These are phyloP conservation scores for Moricandia moricandioides DNA, from an alignment of 345 rosid species.

Conservation along the genomic window DNA sequence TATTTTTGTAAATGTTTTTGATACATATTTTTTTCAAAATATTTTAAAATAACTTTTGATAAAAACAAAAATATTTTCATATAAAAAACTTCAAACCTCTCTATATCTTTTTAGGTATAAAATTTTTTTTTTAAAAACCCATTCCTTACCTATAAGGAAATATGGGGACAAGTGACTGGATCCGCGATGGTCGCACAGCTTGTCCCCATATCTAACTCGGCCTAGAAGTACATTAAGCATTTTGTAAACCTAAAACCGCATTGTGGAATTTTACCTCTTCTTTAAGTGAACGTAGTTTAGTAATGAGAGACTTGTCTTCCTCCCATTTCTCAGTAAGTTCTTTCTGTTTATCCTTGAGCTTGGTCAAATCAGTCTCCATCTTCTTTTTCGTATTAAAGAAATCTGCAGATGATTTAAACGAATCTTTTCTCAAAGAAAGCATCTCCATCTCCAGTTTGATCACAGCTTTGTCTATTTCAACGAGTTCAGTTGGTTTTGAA, in stretches of 20 bases:
- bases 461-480: conserved; percentile 80
- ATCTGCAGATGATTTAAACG: conserved; percentile 43
- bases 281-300: conserved; percentile 64
- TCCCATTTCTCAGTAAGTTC: conserved; percentile 72
- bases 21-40: too few relatives aligned
- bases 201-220: too few relatives aligned
- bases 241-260: background rate
- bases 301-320: conserved; percentile 68
- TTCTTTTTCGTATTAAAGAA: conserved; percentile 55
- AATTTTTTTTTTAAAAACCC: too few relatives aligned
- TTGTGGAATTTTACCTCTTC: conserved; percentile 62
- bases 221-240: background rate
- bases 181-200: too few relatives aligned
- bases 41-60: too few relatives aligned
- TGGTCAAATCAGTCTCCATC: conserved; percentile 62
- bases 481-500: conserved; percentile 89
- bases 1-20: too few relatives aligned
- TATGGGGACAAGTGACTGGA: too few relatives aligned
- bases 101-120: too few relatives aligned
- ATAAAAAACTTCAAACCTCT: too few relatives aligned
- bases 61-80: too few relatives aligned
- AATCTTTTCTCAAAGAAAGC: conserved; percentile 74
- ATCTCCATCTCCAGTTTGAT: conserved; percentile 93
- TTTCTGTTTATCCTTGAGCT: conserved; percentile 68
- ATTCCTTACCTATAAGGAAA: too few relatives aligned